phyloP scores from a whole-genome alignment of 2,329 filamentous ascomycete genomes.

The Trichoderma sp. region DNA sequence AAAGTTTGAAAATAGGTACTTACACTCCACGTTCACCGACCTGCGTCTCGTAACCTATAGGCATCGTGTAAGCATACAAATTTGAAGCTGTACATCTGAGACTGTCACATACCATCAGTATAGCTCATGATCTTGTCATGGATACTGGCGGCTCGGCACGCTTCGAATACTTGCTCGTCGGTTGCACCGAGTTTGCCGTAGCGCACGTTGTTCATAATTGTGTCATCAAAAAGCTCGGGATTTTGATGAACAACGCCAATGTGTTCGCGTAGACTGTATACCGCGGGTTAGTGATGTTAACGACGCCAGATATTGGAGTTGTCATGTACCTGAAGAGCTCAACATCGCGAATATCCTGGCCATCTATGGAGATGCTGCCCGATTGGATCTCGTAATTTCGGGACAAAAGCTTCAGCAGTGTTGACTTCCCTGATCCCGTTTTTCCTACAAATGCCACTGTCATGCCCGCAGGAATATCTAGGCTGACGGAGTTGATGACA shows the following conservation, averaged over 20 bases:
- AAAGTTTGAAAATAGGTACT: slow-evolving; percentile 31
- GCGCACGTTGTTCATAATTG: slow-evolving; percentile 62
- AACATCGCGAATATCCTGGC: slow-evolving; percentile 59
- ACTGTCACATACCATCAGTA: slow-evolving; percentile 47
- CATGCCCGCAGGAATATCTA: slow-evolving; percentile 55
- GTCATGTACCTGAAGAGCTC: slow-evolving; percentile 50
- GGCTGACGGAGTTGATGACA: slow-evolving; percentile 58
- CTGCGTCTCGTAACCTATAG: slow-evolving; percentile 51
- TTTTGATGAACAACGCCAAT: slow-evolving; percentile 62
- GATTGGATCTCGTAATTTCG: slow-evolving; percentile 61
- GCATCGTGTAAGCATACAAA: slow-evolving; percentile 3
- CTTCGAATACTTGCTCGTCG: slow-evolving; percentile 59
- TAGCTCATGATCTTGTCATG: slow-evolving; percentile 62
- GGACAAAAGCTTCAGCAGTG: slow-evolving; percentile 60
- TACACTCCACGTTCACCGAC: slow-evolving; percentile 57
- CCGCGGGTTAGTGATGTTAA: slow-evolving; percentile 31
- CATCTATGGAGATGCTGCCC: slow-evolving; percentile 59
- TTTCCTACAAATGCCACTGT: slow-evolving; percentile 64
- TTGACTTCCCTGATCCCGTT: slow-evolving; percentile 64
- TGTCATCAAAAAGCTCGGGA: slow-evolving; percentile 61
- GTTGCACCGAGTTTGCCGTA: slow-evolving; percentile 59
- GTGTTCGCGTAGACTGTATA: slow-evolving; percentile 52
- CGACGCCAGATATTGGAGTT: too few species aligned
- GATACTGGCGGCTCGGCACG: slow-evolving; percentile 59
- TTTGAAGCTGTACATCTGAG: background rate